Evolutionary conservation across 2,329 filamentous ascomycete species (phyloP).

Genomic region (Fusarium albidum): DNA sequence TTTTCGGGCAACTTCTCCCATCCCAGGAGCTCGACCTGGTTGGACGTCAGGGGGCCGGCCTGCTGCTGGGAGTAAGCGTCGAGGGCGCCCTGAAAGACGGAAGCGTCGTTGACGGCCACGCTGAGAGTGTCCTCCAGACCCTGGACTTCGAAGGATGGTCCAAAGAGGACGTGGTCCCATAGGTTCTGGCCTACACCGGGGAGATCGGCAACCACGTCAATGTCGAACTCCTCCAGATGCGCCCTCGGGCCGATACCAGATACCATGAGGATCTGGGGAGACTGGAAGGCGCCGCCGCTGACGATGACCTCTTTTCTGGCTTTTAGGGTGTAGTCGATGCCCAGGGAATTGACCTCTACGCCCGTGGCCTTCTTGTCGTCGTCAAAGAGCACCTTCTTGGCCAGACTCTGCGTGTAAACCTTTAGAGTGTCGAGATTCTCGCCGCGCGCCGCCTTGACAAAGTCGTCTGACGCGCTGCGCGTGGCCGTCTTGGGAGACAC

Average conservation of each 20-base stretch:
- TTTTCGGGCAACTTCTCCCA: conserved; percentile 39
- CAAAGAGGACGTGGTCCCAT: conserved; percentile 34
- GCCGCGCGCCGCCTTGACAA: conserved; percentile 38
- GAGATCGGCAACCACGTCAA: conserved; percentile 21
- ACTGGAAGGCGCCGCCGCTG: conserved; percentile 29
- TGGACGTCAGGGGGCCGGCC: conserved; percentile 34
- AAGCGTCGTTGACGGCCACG: conserved; percentile 26
- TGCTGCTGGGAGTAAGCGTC: conserved; percentile 22
- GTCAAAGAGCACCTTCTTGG: conserved; percentile 55
- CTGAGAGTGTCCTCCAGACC: conserved; percentile 37
- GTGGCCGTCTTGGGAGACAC: conserved; percentile 32
- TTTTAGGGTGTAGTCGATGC: conserved; percentile 26
- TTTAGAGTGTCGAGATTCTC: conserved; percentile 44
- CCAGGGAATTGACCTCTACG: conserved; percentile 37
- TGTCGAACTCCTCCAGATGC: conserved; percentile 14
- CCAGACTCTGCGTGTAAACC: conserved; percentile 52
- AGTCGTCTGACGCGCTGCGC: conserved; percentile 40
- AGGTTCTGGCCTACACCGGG: conserved; percentile 33
- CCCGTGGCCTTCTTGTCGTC: conserved; percentile 49
- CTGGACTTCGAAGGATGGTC: conserved; percentile 27
- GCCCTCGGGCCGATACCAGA: conserved; percentile 31
- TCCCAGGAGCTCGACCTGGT: conserved; percentile 34
- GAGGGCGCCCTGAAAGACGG: conserved; percentile 22
- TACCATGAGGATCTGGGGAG: conserved; percentile 33
- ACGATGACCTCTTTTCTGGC: conserved; percentile 32